Percentiles rank a stretch among this genome's conserved stretches.
Conservation (phyloP, 2,329 filamentous ascomycete genomes). For the Stagonosporopsis rhizophila region DNA sequence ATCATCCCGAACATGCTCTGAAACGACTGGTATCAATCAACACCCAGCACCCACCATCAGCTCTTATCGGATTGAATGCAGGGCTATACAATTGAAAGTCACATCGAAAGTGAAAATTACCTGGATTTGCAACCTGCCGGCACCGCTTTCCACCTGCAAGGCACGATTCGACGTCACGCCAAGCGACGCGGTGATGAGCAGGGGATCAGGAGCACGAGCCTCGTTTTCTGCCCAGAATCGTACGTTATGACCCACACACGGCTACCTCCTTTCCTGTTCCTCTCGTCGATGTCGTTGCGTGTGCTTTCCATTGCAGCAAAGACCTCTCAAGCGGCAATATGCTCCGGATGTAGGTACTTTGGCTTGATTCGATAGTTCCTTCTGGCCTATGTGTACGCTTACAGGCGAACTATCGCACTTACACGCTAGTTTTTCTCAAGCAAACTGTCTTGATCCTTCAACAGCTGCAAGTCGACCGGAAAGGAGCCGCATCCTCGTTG, state of each 20-base stretch:
- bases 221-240: slow-evolving; percentile 25
- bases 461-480: slow-evolving; percentile 11
- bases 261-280: slow-evolving; percentile 29
- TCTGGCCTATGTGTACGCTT: slow-evolving; percentile 10
- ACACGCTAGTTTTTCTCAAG: slow-evolving; percentile 27
- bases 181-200: slow-evolving; percentile 37
- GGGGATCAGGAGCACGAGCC: slow-evolving; percentile 27
- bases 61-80: neutral
- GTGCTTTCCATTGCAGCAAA: slow-evolving; percentile 24
- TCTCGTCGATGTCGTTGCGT: slow-evolving; percentile 15
- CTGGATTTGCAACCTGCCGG: slow-evolving; percentile 5
- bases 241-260: slow-evolving; percentile 27
- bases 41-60: neutral
- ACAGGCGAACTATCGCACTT: slow-evolving; percentile 22
- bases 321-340: slow-evolving; percentile 13
- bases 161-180: slow-evolving; percentile 37
- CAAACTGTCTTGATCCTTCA: slow-evolving; percentile 20
- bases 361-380: slow-evolving; percentile 19
- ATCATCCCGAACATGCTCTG: neutral
- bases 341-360: slow-evolving; percentile 23
- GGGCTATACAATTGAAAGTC: neutral
- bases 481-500: slow-evolving; percentile 8
- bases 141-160: slow-evolving; percentile 30
- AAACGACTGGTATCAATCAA: neutral
- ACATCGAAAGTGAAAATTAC: neutral